Conservation (phyloP, 1,284 basidiomycete genomes). For the Boletus sp. region DNA sequence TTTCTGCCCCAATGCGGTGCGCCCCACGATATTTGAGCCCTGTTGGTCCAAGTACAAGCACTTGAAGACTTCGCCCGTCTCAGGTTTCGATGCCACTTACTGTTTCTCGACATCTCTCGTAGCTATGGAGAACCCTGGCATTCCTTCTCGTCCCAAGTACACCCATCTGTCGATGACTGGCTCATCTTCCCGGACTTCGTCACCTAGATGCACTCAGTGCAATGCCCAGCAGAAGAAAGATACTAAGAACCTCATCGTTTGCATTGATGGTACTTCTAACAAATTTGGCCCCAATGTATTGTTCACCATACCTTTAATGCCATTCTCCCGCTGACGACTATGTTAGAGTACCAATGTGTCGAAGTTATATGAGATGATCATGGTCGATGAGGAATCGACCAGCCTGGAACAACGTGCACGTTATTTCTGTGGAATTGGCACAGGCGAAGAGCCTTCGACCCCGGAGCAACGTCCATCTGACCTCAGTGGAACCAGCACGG, state of each 20-base stretch:
- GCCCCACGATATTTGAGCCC: too few relatives aligned
- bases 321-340: slow-evolving; percentile 10
- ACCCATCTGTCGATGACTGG: background rate
- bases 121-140: background rate
- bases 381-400: slow-evolving; percentile 15
- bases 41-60: too few relatives aligned
- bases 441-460: slow-evolving; percentile 27
- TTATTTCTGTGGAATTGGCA: slow-evolving; percentile 46
- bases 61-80: too few relatives aligned
- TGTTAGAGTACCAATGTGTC: slow-evolving; percentile 42
- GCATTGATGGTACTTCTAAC: slow-evolving; percentile 37
- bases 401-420: slow-evolving; percentile 34
- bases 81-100: background rate
- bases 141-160: slow-evolving; percentile 4
- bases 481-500: slow-evolving; percentile 44
- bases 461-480: slow-evolving; percentile 39
- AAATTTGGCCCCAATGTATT: slow-evolving; percentile 34
- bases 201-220: slow-evolving; percentile 19
- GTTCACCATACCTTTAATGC: background rate
- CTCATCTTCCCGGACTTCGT: background rate
- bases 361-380: slow-evolving; percentile 41
- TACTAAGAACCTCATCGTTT: slow-evolving; percentile 38
- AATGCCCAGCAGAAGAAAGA: slow-evolving; percentile 11
- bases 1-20: too few relatives aligned
- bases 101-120: background rate